These are phyloP conservation scores for Mycena haematopus DNA, from an alignment of 768 basidiomycete species.

Conservation along the genomic window DNA sequence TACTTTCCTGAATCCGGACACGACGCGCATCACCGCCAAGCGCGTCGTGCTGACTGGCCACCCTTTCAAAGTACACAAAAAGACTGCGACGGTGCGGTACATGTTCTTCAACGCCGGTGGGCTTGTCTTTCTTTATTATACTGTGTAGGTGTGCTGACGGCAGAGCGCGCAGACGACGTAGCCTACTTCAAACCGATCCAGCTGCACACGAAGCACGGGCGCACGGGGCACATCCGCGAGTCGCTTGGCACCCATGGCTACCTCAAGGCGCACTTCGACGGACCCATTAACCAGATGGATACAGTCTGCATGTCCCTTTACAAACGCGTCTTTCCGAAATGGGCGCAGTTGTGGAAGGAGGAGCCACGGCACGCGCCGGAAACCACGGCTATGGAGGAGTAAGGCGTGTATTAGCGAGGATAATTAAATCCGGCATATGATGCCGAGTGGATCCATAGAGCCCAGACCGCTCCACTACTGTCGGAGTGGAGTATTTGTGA, in stretches of 20 bases:
- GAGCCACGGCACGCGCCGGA: conserved; percentile 7
- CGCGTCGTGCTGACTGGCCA: conserved; percentile 95
- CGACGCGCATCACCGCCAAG: conserved; percentile 90
- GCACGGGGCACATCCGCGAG: conserved; percentile 88
- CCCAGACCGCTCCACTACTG: conserved; percentile 2
- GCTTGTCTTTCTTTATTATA: conserved; percentile 24
- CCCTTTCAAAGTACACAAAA: conserved; percentile 96
- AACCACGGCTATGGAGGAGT: conserved; percentile 49
- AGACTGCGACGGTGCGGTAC: conserved; percentile 95
- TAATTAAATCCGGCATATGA: conserved; percentile 20
- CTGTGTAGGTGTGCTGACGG: conserved; percentile 21
- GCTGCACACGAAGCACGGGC: conserved; percentile 89
- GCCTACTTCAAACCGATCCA: conserved; percentile 94
- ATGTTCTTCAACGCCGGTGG: conserved; percentile 95
- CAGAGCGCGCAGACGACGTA: conserved; percentile 68
- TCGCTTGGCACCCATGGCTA: conserved; percentile 97
- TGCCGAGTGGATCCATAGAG: background rate
- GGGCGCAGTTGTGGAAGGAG: conserved; percentile 64
- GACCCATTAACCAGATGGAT: conserved; percentile 94
- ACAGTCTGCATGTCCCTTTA: conserved; percentile 95
- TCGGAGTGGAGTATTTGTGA: conserved; percentile 15
- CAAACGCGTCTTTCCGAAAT: conserved; percentile 93
- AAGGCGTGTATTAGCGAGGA: conserved; percentile 19
- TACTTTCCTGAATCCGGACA: conserved; percentile 85
- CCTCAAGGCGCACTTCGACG: conserved; percentile 96